Base-by-base conservation (phyloP, 2,329 filamentous ascomycete genomes). In the Penicillium vulpinum region DNA sequence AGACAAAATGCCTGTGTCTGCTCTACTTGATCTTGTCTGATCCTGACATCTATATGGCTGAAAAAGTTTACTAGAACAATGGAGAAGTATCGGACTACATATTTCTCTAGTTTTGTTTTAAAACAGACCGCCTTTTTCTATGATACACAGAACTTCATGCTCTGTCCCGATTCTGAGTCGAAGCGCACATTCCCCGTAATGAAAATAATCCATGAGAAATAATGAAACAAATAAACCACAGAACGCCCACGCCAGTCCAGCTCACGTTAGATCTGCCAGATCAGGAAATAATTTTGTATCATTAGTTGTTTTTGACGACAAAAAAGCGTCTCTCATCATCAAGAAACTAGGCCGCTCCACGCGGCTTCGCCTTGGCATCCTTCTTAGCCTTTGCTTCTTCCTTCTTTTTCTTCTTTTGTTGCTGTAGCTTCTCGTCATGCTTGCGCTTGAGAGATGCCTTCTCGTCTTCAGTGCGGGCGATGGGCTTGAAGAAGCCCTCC, bases 351-450 rank as follows among this genome's bases (percentile, higher is more conserved):
- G 74, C 77, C 26, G 84, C 80, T 22, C 86, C 88, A 61, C 90
- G 86, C 15, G 93, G 92, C 79, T 93, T 96, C 6, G 88, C 83
- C 79, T 97, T 99, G 22, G 86, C 85, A 62, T 90, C 90, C 64
- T 92, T 92, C 84, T 97, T 99, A 63, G 92, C 91, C 81, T 97
- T 97, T 70, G 93, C 92, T 56, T 95, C 91, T 61, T 90, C 86
- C 83, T 97, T 99, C 65, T 89, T 83, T 79, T 92, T 95, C 84
- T 97, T 97, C 81, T 93, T 97, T 77, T 91, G 92, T 66, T 92
- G 89, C 67, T 92, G 92, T 31, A 91, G 82, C 80, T 95, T 95
- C 78, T 92, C 90, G 51, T 97, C 93, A 36, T 94, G 83, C 81
- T 97, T 99, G 65, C 94, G 85, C 84, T 99, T 99, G 70, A 95